These are phyloP conservation scores for Thielaviopsis musarum DNA, from an alignment of 2,329 filamentous ascomycete species.

Conservation along the genomic window DNA sequence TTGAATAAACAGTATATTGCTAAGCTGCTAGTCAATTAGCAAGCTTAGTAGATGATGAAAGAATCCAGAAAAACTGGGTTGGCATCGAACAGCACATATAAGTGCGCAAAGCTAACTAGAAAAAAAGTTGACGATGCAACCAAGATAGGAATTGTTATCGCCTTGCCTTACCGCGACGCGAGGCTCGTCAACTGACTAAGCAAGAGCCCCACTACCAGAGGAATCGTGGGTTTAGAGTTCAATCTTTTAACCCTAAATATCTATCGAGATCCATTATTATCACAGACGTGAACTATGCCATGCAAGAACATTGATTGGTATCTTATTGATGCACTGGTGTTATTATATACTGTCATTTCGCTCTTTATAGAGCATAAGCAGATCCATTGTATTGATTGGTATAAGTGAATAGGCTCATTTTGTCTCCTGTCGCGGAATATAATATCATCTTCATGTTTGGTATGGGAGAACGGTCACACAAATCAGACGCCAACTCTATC, in stretches of 20 bases:
- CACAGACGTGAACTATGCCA: too few relatives aligned
- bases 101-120: background rate
- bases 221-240: background rate
- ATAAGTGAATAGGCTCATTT: too few relatives aligned
- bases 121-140: background rate
- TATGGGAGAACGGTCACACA: background rate
- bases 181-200: constrained; percentile 11
- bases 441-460: too few relatives aligned
- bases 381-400: too few relatives aligned
- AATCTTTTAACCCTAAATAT: too few relatives aligned
- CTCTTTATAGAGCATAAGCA: too few relatives aligned
- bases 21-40: background rate
- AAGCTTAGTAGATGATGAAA: background rate
- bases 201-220: background rate
- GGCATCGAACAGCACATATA: background rate
- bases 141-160: background rate
- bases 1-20: background rate
- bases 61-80: background rate
- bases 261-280: too few relatives aligned
- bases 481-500: too few relatives aligned
- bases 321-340: too few relatives aligned
- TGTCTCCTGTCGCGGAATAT: too few relatives aligned
- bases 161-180: constrained; percentile 7
- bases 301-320: too few relatives aligned
- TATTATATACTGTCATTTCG: too few relatives aligned